Conservation (phyloP, 768 basidiomycete genomes). For the Chalciporus piperatus region DNA sequence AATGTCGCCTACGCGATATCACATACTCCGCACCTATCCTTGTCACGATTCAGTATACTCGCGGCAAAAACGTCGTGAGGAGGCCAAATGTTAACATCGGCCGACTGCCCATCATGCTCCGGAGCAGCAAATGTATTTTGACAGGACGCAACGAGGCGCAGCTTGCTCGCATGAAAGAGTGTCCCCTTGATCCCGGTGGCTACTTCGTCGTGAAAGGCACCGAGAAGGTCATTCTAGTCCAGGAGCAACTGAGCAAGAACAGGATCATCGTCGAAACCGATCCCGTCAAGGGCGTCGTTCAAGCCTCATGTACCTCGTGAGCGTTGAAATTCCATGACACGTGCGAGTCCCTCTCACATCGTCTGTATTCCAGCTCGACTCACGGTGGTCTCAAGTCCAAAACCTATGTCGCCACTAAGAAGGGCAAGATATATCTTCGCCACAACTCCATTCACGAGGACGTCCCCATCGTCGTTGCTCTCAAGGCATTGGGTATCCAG, state of each 20-base stretch:
- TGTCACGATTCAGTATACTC: conserved; percentile 93
- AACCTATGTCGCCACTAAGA: conserved; percentile 95
- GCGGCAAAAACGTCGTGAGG: conserved; percentile 85
- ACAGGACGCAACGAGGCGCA: conserved; percentile 73
- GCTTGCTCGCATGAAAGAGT: conserved; percentile 93
- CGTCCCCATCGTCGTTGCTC: conserved; percentile 91
- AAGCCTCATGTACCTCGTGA: conserved; percentile 95
- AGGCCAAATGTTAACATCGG: conserved; percentile 84
- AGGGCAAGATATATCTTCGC: conserved; percentile 90
- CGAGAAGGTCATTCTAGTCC: conserved; percentile 98
- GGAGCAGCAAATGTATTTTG: conserved; percentile 92
- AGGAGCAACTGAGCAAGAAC: conserved; percentile 98
- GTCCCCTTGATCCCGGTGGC: conserved; percentile 98
- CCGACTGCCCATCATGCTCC: conserved; percentile 91
- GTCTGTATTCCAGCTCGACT: conserved; percentile 52
- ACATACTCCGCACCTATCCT: conserved; percentile 92
- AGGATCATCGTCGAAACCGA: conserved; percentile 98
- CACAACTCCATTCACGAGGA: conserved; percentile 98
- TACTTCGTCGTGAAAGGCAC: conserved; percentile 99
- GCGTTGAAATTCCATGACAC: conserved; percentile 29
- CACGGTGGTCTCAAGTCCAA: conserved; percentile 91
- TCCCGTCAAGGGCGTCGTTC: conserved; percentile 81
- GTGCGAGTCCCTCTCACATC: conserved; percentile 6
- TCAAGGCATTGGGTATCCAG: conserved; percentile 94
- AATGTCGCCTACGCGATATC: conserved; percentile 93